These are phyloP conservation scores for Kodamaea anthophila DNA, from an alignment of 1,139 yeast species.

Conservation along the genomic window DNA sequence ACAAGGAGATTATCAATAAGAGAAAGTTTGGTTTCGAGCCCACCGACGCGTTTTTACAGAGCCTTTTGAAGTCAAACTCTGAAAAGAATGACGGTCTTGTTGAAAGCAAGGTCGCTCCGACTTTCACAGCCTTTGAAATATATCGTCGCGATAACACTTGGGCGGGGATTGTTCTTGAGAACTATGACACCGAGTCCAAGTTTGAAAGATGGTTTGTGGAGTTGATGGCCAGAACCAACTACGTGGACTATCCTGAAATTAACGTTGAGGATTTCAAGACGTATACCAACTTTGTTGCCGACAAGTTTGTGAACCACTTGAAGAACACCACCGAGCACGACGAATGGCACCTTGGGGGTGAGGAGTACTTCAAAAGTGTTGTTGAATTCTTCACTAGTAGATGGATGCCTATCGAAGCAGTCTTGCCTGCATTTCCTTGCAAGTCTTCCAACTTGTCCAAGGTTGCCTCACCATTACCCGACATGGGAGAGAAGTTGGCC, in stretches of 20 bases:
- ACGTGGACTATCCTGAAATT: conserved; percentile 8
- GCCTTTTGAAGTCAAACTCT: conserved; percentile 2
- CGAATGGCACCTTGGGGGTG: conserved; percentile 45
- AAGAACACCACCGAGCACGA: conserved; percentile 45
- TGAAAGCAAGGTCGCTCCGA: conserved; percentile 5
- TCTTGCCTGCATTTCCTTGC: conserved; percentile 61
- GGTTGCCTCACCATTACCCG: conserved; percentile 48
- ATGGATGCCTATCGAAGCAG: conserved; percentile 45
- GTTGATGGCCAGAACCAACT: conserved; percentile 19
- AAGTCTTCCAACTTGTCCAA: conserved; percentile 52
- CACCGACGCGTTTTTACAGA: conserved; percentile 2
- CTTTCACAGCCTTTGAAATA: conserved; percentile 4
- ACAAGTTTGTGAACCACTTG: conserved; percentile 34
- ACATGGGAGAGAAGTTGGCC: conserved; percentile 39
- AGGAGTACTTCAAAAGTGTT: conserved; percentile 31
- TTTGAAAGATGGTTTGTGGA: conserved; percentile 33
- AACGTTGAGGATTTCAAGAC: conserved; percentile 1
- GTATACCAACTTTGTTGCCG: conserved; percentile 17
- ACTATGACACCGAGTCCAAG: conserved; percentile 14
- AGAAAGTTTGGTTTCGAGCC: conserved; percentile 9
- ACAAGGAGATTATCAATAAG: conserved; percentile 7
- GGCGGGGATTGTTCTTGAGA: conserved; percentile 26
- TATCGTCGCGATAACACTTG: conserved; percentile 10
- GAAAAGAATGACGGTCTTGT: conserved; percentile 1
- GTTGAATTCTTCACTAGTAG: conserved; percentile 46